Evolutionary conservation across 305 asterid genomes (phyloP).

Genomic region (Fraxinus dipetala): DNA sequence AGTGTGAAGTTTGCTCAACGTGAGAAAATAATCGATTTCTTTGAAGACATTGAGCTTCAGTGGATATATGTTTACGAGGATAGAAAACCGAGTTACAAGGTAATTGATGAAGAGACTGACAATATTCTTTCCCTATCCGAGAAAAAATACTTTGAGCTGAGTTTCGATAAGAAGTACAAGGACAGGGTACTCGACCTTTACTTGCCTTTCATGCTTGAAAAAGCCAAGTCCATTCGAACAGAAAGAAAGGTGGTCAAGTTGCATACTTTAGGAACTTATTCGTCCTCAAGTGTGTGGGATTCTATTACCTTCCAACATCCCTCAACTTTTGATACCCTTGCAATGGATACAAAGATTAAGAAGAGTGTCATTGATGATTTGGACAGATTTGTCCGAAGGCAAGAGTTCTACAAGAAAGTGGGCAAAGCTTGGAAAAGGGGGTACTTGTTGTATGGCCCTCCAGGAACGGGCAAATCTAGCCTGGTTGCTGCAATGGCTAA

Average conservation of each 20-base stretch:
- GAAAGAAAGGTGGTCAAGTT: slow-evolving; percentile 46
- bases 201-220: slow-evolving; percentile 44
- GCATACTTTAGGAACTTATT: slow-evolving; percentile 40
- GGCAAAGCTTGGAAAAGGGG: slow-evolving; percentile 89
- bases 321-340: slow-evolving; percentile 61
- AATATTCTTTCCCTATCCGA: slow-evolving; percentile 18
- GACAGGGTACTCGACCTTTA: slow-evolving; percentile 40
- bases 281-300: slow-evolving; percentile 36
- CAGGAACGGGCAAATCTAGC: slow-evolving; percentile 82
- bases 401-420: slow-evolving; percentile 57
- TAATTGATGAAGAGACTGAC: slow-evolving; percentile 28
- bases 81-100: slow-evolving; percentile 10
- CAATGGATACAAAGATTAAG: slow-evolving; percentile 48
- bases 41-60: slow-evolving; percentile 25
- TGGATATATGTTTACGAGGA: slow-evolving; percentile 41
- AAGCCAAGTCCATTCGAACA: slow-evolving; percentile 34
- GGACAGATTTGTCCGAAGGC: slow-evolving; percentile 56
- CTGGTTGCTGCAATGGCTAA: slow-evolving; percentile 76
- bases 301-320: slow-evolving; percentile 65
- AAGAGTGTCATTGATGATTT: slow-evolving; percentile 43
- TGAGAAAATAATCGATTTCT: slow-evolving; percentile 32
- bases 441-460: slow-evolving; percentile 72
- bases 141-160: slow-evolving; percentile 48
- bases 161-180: slow-evolving; percentile 36
- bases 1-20: slow-evolving; percentile 36